Evolutionary conservation across 2,329 filamentous ascomycete genomes (phyloP), one percentile per base, ranked within the genome.

Genomic region (Fusarium keratoplasticum): DNA sequence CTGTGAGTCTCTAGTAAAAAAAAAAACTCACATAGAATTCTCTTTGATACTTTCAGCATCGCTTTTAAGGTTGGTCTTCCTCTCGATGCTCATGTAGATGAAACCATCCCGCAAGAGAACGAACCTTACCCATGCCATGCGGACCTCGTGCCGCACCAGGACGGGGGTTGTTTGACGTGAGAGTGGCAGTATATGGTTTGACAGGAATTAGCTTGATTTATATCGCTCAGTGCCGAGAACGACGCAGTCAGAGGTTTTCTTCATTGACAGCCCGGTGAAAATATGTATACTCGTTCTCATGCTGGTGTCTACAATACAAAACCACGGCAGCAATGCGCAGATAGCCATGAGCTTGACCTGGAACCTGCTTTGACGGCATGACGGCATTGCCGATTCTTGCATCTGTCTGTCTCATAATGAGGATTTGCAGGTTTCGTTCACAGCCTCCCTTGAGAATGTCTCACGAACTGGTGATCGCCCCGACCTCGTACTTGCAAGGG

Each of bases 371-470:
- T n/a, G 16, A 7, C 25, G 25, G 5, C 47, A 29, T 52, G 47
- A 29, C 25, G 47, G 25, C 47, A 52, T 18, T 52, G 47, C 27
- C 47, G 47, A 52, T 52, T 47, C 22, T 47, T 47, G 44, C 14
- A 25, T 52, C 47, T n/a, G 25, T n/a, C 47, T 52, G 47, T 52
- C 47, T 52, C 44, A 50, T 50, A 50, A 29, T 50, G 44, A 29
- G 16, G 44, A 50, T 18, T 29, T 50, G 22, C 44, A 16, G 10
- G 44, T 50, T 50, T 60, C 58, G 42, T 70, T 59, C 22, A 14
- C 31, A 72, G 66, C 35, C 47, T 63, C 60, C 33, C 54, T 64
- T 20, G 38, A 29, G n/a, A 54, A 63, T 66, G 57, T 36, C 42
- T 54, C 27, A 40, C 36, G 27, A 42, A 29, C 40, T 36, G 11